These are phyloP conservation scores for Globisporangium alternatum DNA, from an alignment of 352 stramenopile species.

Conservation along the genomic window DNA sequence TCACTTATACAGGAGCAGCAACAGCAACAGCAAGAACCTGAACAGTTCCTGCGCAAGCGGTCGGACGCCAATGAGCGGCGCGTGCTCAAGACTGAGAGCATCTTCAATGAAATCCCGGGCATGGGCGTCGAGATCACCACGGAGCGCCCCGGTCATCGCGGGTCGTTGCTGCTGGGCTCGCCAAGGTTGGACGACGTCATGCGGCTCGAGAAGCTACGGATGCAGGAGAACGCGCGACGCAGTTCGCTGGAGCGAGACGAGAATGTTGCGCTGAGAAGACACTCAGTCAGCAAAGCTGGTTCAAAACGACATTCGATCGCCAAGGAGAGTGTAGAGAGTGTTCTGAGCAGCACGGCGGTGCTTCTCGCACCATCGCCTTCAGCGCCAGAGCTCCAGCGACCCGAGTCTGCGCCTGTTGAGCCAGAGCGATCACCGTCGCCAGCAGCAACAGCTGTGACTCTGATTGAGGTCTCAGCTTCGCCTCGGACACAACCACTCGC, in stretches of 20 bases:
- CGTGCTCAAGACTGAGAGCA: slow-evolving; percentile 38
- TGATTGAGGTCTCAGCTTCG: background rate
- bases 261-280: slow-evolving; percentile 17
- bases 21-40: slow-evolving; percentile 27
- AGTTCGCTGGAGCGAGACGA: slow-evolving; percentile 20
- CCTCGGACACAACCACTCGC: background rate
- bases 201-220: slow-evolving; percentile 16
- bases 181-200: slow-evolving; percentile 6
- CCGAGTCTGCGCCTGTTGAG: background rate
- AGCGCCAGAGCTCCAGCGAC: slow-evolving; percentile 5
- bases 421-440: background rate
- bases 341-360: background rate
- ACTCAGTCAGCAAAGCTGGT: background rate
- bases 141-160: slow-evolving; percentile 28
- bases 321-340: background rate
- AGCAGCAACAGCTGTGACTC: too few relatives aligned
- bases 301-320: slow-evolving; percentile 2
- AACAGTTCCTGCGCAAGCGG: slow-evolving; percentile 56
- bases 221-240: slow-evolving; percentile 19
- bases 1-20: slow-evolving; percentile 10
- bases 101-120: slow-evolving; percentile 38
- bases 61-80: slow-evolving; percentile 25
- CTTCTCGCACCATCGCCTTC: slow-evolving; percentile 2
- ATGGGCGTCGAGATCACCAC: slow-evolving; percentile 59
- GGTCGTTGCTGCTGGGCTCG: slow-evolving; percentile 6